Evolutionary conservation across 495 filamentous ascomycete species (phyloP), one percentile per base, ranked within the genome.

Genomic region (Pyrenula aspistea): DNA sequence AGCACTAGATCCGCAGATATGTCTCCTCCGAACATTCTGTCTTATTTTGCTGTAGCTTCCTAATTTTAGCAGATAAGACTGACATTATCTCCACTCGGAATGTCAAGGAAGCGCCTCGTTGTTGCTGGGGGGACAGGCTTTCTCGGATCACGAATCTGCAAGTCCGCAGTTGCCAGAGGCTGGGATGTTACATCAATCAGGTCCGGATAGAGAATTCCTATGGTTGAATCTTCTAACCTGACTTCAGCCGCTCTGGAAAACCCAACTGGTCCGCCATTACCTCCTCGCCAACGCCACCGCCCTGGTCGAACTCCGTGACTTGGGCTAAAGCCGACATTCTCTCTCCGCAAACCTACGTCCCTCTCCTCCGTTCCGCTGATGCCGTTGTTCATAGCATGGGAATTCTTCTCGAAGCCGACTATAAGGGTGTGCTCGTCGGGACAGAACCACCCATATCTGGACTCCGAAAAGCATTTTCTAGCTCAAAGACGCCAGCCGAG

Each of bases 71-170:
- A n/a, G n/a, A n/a, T n/a, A n/a, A n/a, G n/a, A n/a, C n/a, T n/a
- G n/a, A n/a, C n/a, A n/a, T n/a, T n/a, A 2, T 22, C 12, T 3
- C 51, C 50, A 10, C n/a, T 36, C 49, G 58, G 53, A 31, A 78
- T 78, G 71, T 66, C 77, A 15, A 61, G 78, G 53, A 93, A 86
- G 72, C 81, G 79, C 64, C 71, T 98, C 12, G 82, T 97, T 47
- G 91, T 98, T 53, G 92, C 87, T 53, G 93, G 93, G 55, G 93
- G 93, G 55, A 96, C 84, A 65, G 93, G 93, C n/a, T 98, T 98
- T 67, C 70, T 98, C 49, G 91, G 91, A 12, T 90, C 87, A 23
- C 77, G 91, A 54, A 95, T 98, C 71, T 96, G 91, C 72, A 92
- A 88, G 78, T 83, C 85, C 42, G 93, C 89, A 24, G 81, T 85